phyloP scores from a whole-genome alignment of 371 early-diverging fungal genomes.

The Mortierella sp. region DNA sequence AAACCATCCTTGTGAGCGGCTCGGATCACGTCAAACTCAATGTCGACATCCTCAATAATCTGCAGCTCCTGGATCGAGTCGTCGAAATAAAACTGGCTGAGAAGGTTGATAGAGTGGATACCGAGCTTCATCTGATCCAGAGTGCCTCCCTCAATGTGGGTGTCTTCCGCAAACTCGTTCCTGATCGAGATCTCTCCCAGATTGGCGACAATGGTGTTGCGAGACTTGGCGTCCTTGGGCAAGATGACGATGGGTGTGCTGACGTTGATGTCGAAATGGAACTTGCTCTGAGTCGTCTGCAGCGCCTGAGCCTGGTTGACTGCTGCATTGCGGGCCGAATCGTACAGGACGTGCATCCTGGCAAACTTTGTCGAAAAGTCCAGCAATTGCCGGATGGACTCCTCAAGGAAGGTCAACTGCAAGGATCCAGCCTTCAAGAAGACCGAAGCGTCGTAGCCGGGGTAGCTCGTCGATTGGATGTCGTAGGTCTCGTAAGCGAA shows the following conservation, averaged over 20 bases:
- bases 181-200: conserved; percentile 90
- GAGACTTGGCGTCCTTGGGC: conserved; percentile 74
- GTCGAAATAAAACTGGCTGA: conserved; percentile 66
- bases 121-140: conserved; percentile 75
- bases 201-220: conserved; percentile 80
- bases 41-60: conserved; percentile 88
- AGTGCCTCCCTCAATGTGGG: conserved; percentile 42
- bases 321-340: conserved; percentile 89
- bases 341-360: conserved; percentile 90
- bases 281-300: conserved; percentile 79
- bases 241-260: conserved; percentile 93
- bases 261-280: conserved; percentile 88
- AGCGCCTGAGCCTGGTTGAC: conserved; percentile 84
- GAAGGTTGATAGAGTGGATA: conserved; percentile 76
- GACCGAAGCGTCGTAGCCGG: conserved; percentile 90
- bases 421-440: conserved; percentile 86
- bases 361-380: conserved; percentile 84
- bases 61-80: conserved; percentile 65
- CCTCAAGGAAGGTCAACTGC: conserved; percentile 79
- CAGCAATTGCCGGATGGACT: conserved; percentile 68
- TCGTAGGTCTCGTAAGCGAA: conserved; percentile 87
- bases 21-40: conserved; percentile 73
- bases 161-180: conserved; percentile 73
- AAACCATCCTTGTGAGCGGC: conserved; percentile 57
- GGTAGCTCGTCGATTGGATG: conserved; percentile 63